Conservation (phyloP, 2,329 filamentous ascomycete genomes). For the Colletotrichum sp. region DNA sequence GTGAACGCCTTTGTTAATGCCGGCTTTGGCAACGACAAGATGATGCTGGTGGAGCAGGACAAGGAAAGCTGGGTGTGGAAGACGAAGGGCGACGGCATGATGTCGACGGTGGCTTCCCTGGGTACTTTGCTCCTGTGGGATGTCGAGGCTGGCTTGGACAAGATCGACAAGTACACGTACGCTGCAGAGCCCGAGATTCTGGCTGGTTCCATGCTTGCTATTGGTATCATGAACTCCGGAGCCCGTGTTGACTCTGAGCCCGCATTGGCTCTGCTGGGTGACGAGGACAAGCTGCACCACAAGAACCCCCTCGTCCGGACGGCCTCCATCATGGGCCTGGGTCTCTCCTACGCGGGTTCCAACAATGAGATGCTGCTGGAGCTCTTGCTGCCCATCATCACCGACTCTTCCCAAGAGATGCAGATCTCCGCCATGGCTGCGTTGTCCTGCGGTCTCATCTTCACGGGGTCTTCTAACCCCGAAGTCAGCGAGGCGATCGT, state of each 20-base stretch:
- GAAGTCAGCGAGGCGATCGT: conserved; percentile 93
- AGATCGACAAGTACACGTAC: conserved; percentile 94
- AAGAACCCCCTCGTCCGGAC: conserved; percentile 80
- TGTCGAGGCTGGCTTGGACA: conserved; percentile 87
- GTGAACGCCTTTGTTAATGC: conserved; percentile 98
- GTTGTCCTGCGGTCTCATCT: conserved; percentile 86
- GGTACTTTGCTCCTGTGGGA: conserved; percentile 95
- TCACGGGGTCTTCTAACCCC: conserved; percentile 89
- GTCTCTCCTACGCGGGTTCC: conserved; percentile 91
- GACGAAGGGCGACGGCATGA: conserved; percentile 97
- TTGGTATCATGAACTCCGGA: conserved; percentile 94
- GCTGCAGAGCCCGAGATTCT: conserved; percentile 82
- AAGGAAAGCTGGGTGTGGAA: conserved; percentile 99
- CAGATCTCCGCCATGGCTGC: conserved; percentile 96
- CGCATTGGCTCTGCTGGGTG: conserved; percentile 83
- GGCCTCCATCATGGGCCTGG: conserved; percentile 93
- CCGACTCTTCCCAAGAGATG: conserved; percentile 86
- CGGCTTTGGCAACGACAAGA: conserved; percentile 93
- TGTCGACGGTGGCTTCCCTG: conserved; percentile 92
- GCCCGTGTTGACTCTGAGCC: conserved; percentile 90
- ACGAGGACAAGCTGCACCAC: conserved; percentile 78
- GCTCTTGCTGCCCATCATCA: conserved; percentile 83
- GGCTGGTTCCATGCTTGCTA: conserved; percentile 89
- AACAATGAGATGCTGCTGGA: conserved; percentile 91
- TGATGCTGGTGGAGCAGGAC: conserved; percentile 91